Evolutionary conservation across 306 rosid species (phyloP).

Genomic region (Sphenostylis stenocarpa): DNA sequence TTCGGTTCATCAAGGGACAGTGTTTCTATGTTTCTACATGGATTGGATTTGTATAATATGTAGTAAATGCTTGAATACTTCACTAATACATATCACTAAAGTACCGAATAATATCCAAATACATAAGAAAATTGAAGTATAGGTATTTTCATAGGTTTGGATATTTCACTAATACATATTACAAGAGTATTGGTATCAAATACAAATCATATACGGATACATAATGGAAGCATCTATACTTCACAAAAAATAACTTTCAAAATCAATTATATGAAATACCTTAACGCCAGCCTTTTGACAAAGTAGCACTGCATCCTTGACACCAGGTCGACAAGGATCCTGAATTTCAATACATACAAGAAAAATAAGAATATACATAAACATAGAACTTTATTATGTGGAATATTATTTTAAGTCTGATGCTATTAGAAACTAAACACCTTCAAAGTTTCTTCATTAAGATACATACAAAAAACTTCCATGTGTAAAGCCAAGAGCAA

Average conservation of each 20-base stretch:
- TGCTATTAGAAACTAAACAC: neutral
- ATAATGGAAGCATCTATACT: too few relatives aligned
- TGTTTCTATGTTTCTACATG: too few relatives aligned
- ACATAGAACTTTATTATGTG: neutral
- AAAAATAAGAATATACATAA: neutral
- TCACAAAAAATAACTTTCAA: neutral
- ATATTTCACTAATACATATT: too few relatives aligned
- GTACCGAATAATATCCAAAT: too few relatives aligned
- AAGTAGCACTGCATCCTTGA: constrained; percentile 66
- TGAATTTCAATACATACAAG: constrained; percentile 36
- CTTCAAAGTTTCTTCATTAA: neutral
- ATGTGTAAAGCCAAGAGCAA: neutral
- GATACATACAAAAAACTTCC: neutral
- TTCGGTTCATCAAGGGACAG: too few relatives aligned
- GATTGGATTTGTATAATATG: too few relatives aligned
- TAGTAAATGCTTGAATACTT: too few relatives aligned
- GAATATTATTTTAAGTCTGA: neutral
- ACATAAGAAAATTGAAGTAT: too few relatives aligned
- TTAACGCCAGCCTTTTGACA: constrained; percentile 95
- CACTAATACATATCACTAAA: too few relatives aligned
- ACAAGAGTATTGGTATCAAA: too few relatives aligned
- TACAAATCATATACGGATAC: too few relatives aligned
- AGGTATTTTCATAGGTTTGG: too few relatives aligned
- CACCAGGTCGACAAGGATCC: constrained; percentile 96
- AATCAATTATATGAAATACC: constrained; percentile 47